Percentiles rank a stretch among this genome's conserved stretches.
Conservation (phyloP, 202 grass and related monocot genomes). For the Elaeis oleifera region DNA sequence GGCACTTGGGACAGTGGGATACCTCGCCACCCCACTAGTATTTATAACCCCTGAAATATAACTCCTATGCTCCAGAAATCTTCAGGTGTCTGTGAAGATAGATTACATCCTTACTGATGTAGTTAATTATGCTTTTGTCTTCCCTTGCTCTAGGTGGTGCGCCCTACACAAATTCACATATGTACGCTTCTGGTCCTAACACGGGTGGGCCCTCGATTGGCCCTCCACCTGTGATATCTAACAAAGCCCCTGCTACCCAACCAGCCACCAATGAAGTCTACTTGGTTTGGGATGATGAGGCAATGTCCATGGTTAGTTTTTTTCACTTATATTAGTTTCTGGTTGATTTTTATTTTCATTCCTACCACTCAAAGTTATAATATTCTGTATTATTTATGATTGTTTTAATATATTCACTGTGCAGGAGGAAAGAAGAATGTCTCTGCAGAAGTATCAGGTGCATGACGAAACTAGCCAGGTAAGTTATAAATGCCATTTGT, state of each 20-base stretch:
- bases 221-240: constrained; percentile 42
- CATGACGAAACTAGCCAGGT: constrained; percentile 99
- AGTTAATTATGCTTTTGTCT: background rate
- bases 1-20: too few relatives aligned
- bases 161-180: constrained; percentile 27
- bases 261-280: constrained; percentile 74
- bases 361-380: background rate
- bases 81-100: too few relatives aligned
- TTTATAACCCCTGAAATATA: too few relatives aligned
- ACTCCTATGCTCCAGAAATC: too few relatives aligned
- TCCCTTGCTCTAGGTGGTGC: constrained; percentile 12
- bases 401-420: constrained; percentile 14
- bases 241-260: constrained; percentile 46
- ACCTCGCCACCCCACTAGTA: too few relatives aligned
- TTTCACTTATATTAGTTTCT: constrained; percentile 12
- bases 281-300: constrained; percentile 98
- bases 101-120: background rate
- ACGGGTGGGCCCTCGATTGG: constrained; percentile 39
- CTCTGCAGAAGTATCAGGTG: constrained; percentile 72
- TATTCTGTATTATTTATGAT: constrained; percentile 13
- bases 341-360: background rate
- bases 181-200: constrained; percentile 46
- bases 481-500: constrained; percentile 52
- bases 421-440: constrained; percentile 96
- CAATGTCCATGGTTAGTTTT: constrained; percentile 86